phyloP scores from a whole-genome alignment of 1,284 basidiomycete genomes.

The Malassezia psittaci region DNA sequence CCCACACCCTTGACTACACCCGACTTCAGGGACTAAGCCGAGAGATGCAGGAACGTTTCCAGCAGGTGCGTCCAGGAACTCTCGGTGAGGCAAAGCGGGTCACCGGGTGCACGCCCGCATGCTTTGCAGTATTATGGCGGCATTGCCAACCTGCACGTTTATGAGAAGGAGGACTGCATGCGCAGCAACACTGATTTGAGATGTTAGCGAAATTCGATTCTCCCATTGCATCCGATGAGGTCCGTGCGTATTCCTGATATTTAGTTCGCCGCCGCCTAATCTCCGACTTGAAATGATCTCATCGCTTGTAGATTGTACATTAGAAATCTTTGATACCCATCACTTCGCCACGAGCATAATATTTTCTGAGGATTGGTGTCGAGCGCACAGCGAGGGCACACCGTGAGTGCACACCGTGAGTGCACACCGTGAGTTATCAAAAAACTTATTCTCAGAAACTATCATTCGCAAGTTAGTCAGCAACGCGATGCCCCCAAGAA shows the following conservation, averaged over 20 bases:
- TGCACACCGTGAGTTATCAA: neutral
- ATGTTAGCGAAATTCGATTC: too few relatives aligned
- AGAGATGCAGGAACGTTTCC: constrained; percentile 63
- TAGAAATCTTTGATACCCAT: too few relatives aligned
- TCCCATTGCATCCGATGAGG: too few relatives aligned
- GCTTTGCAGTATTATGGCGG: constrained; percentile 31
- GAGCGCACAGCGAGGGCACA: neutral
- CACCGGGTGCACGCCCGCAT: constrained; percentile 28
- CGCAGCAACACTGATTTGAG: too few relatives aligned
- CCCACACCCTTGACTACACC: constrained; percentile 62
- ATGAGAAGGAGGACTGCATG: too few relatives aligned
- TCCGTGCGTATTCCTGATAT: too few relatives aligned
- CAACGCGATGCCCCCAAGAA: neutral
- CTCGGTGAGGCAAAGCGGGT: constrained; percentile 50
- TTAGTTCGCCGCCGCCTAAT: too few relatives aligned
- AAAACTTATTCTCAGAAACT: constrained; percentile 56
- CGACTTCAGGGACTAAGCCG: constrained; percentile 61
- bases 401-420: neutral
- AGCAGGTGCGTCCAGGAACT: constrained; percentile 57
- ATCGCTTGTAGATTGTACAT: too few relatives aligned
- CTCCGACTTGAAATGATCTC: too few relatives aligned
- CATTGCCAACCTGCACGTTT: neutral
- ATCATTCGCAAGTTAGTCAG: neutral
- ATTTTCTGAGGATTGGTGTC: too few relatives aligned
- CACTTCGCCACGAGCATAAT: too few relatives aligned